Evolutionary conservation across 257 asterid species (phyloP).

Genomic region (Nicotiana tabacum): DNA sequence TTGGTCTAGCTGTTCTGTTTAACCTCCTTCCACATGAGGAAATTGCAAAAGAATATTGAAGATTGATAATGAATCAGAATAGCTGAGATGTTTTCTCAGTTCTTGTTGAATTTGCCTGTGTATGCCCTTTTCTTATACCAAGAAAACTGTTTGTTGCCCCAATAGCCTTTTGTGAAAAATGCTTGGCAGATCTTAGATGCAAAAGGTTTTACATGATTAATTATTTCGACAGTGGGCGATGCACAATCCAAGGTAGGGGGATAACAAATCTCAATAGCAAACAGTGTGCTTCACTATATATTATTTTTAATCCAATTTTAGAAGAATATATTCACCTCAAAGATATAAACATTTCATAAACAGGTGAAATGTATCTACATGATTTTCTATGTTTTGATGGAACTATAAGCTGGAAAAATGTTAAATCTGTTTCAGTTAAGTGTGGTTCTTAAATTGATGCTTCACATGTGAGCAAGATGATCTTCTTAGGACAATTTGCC

Average conservation of each 20-base stretch:
- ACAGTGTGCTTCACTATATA: neutral
- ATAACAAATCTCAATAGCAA: neutral
- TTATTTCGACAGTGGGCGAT: neutral
- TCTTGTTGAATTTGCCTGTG: neutral
- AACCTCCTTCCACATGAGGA: neutral
- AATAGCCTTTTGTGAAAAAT: too few relatives aligned
- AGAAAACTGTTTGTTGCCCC: neutral
- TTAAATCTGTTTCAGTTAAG: neutral
- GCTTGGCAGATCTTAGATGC: neutral
- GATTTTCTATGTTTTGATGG: slow-evolving; percentile 2
- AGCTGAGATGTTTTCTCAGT: neutral
- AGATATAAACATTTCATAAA: neutral
- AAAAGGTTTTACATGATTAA: neutral
- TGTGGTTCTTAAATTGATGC: slow-evolving; percentile 9
- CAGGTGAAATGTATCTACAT: slow-evolving; percentile 2
- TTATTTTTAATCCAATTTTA: neutral
- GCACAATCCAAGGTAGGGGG: neutral
- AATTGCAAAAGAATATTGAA: neutral
- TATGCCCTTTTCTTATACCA: neutral
- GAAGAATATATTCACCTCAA: neutral
- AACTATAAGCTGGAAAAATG: neutral
- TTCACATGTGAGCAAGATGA: slow-evolving; percentile 1
- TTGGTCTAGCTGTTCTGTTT: neutral
- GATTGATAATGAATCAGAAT: neutral
- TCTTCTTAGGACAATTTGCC: slow-evolving; percentile 13